Conservation (phyloP, 163 green algal genomes). For the Volvox carteri region DNA sequence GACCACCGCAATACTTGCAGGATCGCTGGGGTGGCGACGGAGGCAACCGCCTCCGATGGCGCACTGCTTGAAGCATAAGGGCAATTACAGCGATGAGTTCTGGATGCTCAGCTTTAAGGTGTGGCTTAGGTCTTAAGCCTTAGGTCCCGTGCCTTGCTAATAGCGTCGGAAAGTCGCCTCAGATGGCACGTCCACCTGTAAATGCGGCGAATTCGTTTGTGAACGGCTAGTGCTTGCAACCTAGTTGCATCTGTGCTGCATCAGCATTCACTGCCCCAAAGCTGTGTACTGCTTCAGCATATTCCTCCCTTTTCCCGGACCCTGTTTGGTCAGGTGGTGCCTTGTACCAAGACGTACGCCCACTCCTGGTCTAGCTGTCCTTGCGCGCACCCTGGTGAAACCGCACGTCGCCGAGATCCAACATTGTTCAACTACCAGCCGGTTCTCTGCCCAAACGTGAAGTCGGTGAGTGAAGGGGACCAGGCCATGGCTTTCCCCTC, state of each 20-base stretch:
- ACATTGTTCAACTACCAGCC: constrained; percentile 76
- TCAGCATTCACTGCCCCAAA: no score
- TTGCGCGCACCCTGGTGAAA: constrained; percentile 83
- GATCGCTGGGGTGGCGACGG: neutral
- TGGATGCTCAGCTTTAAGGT: constrained; percentile 57
- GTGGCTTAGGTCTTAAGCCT: neutral
- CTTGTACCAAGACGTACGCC: constrained; percentile 72
- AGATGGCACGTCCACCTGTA: no score
- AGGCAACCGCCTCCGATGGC: constrained; percentile 37
- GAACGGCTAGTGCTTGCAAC: no score
- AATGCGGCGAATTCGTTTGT: no score
- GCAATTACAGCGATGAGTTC: constrained; percentile 56
- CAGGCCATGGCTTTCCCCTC: no score
- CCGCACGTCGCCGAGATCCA: constrained; percentile 78
- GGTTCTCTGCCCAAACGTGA: constrained; percentile 76
- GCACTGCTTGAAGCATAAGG: constrained; percentile 55
- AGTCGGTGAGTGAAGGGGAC: constrained; percentile 25
- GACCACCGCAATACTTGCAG: neutral
- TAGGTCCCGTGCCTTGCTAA: no score
- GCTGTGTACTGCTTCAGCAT: no score
- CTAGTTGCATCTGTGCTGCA: no score
- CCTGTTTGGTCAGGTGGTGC: constrained; percentile 62
- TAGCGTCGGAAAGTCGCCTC: no score
- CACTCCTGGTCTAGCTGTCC: constrained; percentile 89
- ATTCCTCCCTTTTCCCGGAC: no score